Conservation (phyloP, 805 yeast genomes). For the Ogataea sp. region DNA sequence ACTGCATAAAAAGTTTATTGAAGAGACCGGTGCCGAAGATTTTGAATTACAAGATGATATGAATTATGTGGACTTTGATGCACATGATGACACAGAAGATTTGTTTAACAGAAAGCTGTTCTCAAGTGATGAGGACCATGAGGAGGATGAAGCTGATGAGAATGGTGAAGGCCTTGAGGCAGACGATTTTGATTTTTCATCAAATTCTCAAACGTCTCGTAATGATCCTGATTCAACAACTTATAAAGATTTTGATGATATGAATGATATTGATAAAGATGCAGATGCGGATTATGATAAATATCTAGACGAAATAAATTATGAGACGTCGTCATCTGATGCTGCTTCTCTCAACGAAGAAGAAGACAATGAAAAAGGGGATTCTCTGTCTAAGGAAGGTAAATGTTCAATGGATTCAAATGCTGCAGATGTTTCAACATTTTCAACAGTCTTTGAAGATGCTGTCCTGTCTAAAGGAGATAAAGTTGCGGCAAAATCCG, state of each 20-base stretch:
- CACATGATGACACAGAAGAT: slow-evolving; percentile 29
- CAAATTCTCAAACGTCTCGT: too few species aligned
- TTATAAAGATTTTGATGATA: slow-evolving; percentile 4
- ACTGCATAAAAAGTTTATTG: slow-evolving; percentile 16
- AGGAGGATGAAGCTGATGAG: too few species aligned
- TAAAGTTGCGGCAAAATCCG: too few species aligned
- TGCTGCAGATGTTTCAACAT: too few species aligned
- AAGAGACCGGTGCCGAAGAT: slow-evolving; percentile 15
- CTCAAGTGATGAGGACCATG: slow-evolving; percentile 24
- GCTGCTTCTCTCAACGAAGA: too few species aligned
- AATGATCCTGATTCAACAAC: too few species aligned
- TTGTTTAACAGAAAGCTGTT: slow-evolving; percentile 29
- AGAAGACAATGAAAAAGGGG: background rate
- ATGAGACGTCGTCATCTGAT: too few species aligned
- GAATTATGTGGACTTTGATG: slow-evolving; percentile 23
- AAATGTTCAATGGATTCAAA: too few species aligned
- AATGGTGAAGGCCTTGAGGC: slow-evolving; percentile 42
- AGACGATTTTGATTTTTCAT: background rate
- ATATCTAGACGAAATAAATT: slow-evolving; percentile 2
- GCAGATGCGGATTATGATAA: slow-evolving; percentile 1
- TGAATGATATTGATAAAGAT: slow-evolving; percentile 4
- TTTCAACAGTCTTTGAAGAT: too few species aligned
- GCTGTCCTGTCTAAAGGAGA: too few species aligned
- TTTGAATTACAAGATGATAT: slow-evolving; percentile 23
- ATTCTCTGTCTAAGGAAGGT: too few species aligned